Conservation (phyloP, 192 early-diverging fungal genomes). For the Glomus cerebriforme region DNA sequence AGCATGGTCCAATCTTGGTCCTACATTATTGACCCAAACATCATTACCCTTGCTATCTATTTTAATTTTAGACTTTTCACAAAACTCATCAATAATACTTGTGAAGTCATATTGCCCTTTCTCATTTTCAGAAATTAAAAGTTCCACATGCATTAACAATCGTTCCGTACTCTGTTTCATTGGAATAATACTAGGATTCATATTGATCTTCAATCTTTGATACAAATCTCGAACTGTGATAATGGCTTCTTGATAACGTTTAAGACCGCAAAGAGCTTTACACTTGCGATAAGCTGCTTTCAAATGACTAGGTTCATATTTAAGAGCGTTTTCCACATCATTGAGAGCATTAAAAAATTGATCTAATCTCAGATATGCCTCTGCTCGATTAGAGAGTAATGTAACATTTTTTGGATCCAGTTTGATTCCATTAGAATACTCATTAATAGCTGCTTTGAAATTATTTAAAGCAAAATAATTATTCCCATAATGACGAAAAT, state of each 20-base stretch:
- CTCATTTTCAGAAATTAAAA: neutral
- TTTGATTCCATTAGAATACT: neutral
- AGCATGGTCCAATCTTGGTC: no score
- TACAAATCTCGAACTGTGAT: neutral
- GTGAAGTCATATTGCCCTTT: neutral
- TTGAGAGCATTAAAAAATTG: neutral
- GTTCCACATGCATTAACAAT: neutral
- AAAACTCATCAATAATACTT: conserved; percentile 3
- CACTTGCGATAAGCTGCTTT: neutral
- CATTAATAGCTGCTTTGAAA: neutral
- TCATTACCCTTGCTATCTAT: no score
- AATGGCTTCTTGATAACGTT: neutral
- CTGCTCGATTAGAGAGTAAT: neutral
- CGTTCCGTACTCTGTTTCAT: no score
- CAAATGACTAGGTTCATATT: neutral
- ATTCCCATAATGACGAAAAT: neutral
- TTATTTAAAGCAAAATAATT: neutral
- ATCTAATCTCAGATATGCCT: no score
- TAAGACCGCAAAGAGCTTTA: conserved; percentile 14
- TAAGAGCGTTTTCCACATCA: neutral
- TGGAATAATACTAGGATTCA: neutral
- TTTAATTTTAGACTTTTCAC: neutral
- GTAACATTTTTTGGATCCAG: neutral
- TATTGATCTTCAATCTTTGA: neutral
- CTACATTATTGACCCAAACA: no score